phyloP scores from a whole-genome alignment of 2,329 filamentous ascomycete species.

The Trichoderma semiorbis region DNA sequence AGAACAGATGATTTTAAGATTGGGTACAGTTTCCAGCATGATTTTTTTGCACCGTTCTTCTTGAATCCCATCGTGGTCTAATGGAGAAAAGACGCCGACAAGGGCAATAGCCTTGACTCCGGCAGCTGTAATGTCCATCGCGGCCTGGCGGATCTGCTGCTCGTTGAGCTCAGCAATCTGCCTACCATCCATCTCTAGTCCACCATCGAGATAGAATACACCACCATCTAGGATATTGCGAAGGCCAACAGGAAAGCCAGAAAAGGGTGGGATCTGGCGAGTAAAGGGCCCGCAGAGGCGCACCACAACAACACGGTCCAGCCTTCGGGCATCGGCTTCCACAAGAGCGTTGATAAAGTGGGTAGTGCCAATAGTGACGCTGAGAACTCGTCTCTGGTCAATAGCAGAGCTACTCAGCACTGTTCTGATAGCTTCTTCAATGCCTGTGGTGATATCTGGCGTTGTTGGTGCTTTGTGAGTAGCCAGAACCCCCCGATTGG shows the following conservation, averaged over 20 bases:
- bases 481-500: conserved; percentile 40
- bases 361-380: conserved; percentile 49
- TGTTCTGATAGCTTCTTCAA: conserved; percentile 42
- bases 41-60: conserved; percentile 39
- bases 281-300: conserved; percentile 46
- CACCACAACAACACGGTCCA: conserved; percentile 45
- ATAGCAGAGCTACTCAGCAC: conserved; percentile 39
- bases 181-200: conserved; percentile 47
- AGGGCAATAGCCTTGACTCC: conserved; percentile 40
- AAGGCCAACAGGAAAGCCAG: conserved; percentile 42
- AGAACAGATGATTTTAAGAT: conserved; percentile 40
- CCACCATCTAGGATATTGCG: conserved; percentile 40
- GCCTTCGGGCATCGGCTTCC: conserved; percentile 41
- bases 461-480: conserved; percentile 50
- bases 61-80: conserved; percentile 41
- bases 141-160: conserved; percentile 34
- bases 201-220: conserved; percentile 41
- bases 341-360: conserved; percentile 50
- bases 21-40: conserved; percentile 35
- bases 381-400: conserved; percentile 38
- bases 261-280: conserved; percentile 43
- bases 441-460: conserved; percentile 47
- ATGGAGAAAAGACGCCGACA: conserved; percentile 45
- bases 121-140: conserved; percentile 31
- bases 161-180: conserved; percentile 38